Evolutionary conservation across 352 stramenopile species (phyloP).

Genomic region (Achlya hypogyna): DNA sequence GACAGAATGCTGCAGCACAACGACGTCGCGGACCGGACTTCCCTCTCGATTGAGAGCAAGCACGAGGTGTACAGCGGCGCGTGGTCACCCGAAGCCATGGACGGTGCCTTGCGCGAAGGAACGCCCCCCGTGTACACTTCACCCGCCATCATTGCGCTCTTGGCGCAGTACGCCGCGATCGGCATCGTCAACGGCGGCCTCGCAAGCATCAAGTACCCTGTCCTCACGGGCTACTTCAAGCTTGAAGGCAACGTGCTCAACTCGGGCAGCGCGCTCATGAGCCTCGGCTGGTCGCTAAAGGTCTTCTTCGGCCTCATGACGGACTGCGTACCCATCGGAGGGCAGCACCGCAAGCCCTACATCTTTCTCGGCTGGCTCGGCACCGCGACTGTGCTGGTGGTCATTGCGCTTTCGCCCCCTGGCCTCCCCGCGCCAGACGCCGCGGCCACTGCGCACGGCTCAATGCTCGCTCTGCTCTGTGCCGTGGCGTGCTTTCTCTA

Average conservation of each 20-base stretch:
- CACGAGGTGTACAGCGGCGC: no score
- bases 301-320: neutral
- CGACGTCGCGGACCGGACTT: no score
- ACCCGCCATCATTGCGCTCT: no score
- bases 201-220: conserved; percentile 8
- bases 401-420: conserved; percentile 41
- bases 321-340: neutral
- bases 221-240: neutral
- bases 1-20: no score
- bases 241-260: neutral
- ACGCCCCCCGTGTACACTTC: no score
- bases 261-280: neutral
- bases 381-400: conserved; percentile 26
- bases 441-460: no score
- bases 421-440: conserved; percentile 38
- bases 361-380: conserved; percentile 21
- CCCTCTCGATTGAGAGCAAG: no score
- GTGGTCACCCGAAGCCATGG: no score
- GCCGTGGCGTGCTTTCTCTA: conserved; percentile 76
- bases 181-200: conserved; percentile 39
- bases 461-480: conserved; percentile 50
- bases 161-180: conserved; percentile 43
- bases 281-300: neutral
- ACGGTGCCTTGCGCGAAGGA: no score
- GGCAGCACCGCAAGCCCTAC: neutral